These are phyloP conservation scores for Corylus americana DNA, from an alignment of 306 rosid genomes.

Conservation along the genomic window DNA sequence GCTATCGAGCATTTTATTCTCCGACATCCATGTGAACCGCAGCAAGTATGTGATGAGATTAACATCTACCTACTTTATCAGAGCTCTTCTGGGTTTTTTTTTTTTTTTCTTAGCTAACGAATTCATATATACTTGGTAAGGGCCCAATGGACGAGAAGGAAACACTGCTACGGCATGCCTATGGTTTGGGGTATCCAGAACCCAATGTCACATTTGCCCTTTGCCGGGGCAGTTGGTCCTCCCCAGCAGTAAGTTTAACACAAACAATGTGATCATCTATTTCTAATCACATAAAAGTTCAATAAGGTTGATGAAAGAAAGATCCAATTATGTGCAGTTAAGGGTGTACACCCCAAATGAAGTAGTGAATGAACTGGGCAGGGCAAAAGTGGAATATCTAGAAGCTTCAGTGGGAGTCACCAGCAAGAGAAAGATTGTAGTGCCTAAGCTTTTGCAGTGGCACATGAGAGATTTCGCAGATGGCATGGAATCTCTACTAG, in stretches of 20 bases:
- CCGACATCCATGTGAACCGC: conserved; percentile 69
- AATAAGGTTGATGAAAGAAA: conserved; percentile 5
- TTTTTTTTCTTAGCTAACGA: not conserved
- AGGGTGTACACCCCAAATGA: conserved; percentile 79
- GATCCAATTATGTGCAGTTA: conserved; percentile 46
- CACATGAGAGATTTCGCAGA: conserved; percentile 83
- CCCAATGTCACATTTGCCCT: conserved; percentile 87
- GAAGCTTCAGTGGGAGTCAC: conserved; percentile 85
- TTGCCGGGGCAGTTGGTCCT: conserved; percentile 88
- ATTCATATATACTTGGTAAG: conserved; percentile 23
- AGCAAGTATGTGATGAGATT: conserved; percentile 45
- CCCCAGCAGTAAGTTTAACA: conserved; percentile 76
- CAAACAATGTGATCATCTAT: not conserved
- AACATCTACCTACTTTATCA: not conserved
- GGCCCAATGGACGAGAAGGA: conserved; percentile 71
- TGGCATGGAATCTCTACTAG: conserved; percentile 77
- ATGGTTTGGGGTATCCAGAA: conserved; percentile 90
- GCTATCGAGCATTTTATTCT: conserved; percentile 97
- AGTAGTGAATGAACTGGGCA: conserved; percentile 70
- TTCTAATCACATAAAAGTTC: not conserved
- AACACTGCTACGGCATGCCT: conserved; percentile 58
- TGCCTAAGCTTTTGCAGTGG: conserved; percentile 90
- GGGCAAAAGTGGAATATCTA: conserved; percentile 84
- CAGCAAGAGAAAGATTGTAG: conserved; percentile 69
- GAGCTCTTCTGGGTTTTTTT: not conserved